These are phyloP conservation scores for Truncatella angustata DNA, from an alignment of 2,329 filamentous ascomycete species.

Conservation along the genomic window DNA sequence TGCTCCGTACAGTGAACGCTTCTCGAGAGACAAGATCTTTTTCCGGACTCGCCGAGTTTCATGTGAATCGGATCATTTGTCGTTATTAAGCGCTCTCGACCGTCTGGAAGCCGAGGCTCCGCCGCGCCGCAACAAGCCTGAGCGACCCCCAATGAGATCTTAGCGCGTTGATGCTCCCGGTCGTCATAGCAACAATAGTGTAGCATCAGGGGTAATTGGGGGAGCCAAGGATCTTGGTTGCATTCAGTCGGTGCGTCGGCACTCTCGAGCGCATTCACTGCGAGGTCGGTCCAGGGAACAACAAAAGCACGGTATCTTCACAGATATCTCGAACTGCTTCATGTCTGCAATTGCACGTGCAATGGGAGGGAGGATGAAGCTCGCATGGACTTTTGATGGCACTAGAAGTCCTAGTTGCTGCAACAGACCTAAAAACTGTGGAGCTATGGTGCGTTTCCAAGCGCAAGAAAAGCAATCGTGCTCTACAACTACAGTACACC, in stretches of 20 bases:
- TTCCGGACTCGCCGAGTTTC: too few species aligned
- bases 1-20: too few species aligned
- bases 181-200: slow-evolving; percentile 24
- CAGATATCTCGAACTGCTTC: too few species aligned
- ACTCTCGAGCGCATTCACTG: too few species aligned
- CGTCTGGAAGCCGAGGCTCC: slow-evolving; percentile 13
- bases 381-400: background rate
- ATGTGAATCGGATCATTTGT: too few species aligned
- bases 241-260: background rate
- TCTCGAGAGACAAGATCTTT: too few species aligned
- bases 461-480: background rate
- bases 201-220: slow-evolving; percentile 9
- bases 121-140: slow-evolving; percentile 15
- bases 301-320: too few species aligned
- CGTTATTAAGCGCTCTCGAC: too few species aligned
- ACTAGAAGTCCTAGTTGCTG: background rate
- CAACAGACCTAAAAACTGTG: background rate
- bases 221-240: background rate
- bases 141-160: slow-evolving; percentile 11
- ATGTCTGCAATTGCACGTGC: too few species aligned
- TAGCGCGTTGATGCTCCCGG: slow-evolving; percentile 18
- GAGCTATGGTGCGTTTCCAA: background rate
- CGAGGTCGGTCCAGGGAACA: too few species aligned
- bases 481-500: background rate
- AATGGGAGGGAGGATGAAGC: background rate